These are phyloP conservation scores for Zoysia pacifica DNA, from an alignment of 176 grass and related monocot genomes.

Conservation along the genomic window DNA sequence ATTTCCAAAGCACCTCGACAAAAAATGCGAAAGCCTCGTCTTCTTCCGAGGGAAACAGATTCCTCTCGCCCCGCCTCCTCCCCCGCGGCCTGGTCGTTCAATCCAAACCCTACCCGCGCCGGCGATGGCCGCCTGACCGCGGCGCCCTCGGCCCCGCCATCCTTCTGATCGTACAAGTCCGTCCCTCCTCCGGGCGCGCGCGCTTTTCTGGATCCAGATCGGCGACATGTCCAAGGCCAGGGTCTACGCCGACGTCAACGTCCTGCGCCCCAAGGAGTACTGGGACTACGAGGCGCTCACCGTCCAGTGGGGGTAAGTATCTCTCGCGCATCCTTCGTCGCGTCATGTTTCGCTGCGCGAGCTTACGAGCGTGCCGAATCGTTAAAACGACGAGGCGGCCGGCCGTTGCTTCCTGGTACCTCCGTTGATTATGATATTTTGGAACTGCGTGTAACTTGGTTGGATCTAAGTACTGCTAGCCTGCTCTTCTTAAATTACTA, in stretches of 20 bases:
- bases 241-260: constrained; percentile 85
- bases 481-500: neutral
- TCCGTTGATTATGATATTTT: neutral
- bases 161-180: neutral
- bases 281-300: constrained; percentile 87
- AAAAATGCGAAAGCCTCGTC: neutral
- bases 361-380: neutral
- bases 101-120: constrained; percentile 47
- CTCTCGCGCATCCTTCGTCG: neutral
- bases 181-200: neutral
- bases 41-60: neutral
- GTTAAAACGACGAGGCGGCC: neutral
- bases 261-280: constrained; percentile 84
- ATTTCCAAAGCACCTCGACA: too few species aligned
- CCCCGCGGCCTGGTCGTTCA: neutral
- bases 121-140: constrained; percentile 11
- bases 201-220: constrained; percentile 30
- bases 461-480: neutral
- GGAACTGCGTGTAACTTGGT: neutral
- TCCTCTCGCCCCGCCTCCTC: neutral
- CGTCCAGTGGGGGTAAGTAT: constrained; percentile 75
- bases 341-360: neutral
- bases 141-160: neutral
- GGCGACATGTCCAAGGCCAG: constrained; percentile 64
- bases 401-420: neutral